Evolutionary conservation across 2,329 filamentous ascomycete species (phyloP), one percentile per base, ranked within the genome.

Genomic region (Cadophora gregata): DNA sequence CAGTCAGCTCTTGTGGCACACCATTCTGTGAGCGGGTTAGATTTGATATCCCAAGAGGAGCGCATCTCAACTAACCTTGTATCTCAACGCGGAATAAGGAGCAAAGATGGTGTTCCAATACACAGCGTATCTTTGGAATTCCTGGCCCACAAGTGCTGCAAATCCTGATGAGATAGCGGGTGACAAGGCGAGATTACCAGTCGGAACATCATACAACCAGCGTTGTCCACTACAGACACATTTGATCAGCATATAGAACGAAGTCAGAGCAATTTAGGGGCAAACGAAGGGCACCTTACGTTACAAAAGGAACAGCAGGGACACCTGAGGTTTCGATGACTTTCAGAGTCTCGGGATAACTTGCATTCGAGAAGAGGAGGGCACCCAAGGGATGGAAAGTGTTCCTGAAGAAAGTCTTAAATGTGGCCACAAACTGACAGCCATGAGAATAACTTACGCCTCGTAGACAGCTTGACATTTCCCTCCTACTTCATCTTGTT

Each of bases 401-500:
- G 24, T 51, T 45, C n/a, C 38, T 51, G 16, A 3, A 8, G 21
- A 16, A 16, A 53, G 10, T 36, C 4, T 19, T 38, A 38, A 10
- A 7, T 29, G 25, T 16, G 48, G 19, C 29, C 1, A 14, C 16
- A 7, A 14, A 12, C 2, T n/a, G 9, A 12, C 4, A 48, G 29
- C 33, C 31, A 4, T 21, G 7, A 2, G 5, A 8, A 21, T 9
- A 31, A 24, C 36, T 8, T 50, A 64, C 62, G 25, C 31, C 33
- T 58, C 38, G 29, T 65, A 61, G 10, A 65, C 56, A 19, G 58
- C 63, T 21, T 65, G 63, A n/a, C 56, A 61, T 53, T 65, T 65
- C 14, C 63, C 63, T 36, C 63, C 63, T 9, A 65, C 42, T 12
- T n/a, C 14, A 24, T 16, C 58, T 53, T 65, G 63, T 21, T 62